phyloP scores from a whole-genome alignment of 2,329 filamentous ascomycete species.

The Monosporascus sp. region DNA sequence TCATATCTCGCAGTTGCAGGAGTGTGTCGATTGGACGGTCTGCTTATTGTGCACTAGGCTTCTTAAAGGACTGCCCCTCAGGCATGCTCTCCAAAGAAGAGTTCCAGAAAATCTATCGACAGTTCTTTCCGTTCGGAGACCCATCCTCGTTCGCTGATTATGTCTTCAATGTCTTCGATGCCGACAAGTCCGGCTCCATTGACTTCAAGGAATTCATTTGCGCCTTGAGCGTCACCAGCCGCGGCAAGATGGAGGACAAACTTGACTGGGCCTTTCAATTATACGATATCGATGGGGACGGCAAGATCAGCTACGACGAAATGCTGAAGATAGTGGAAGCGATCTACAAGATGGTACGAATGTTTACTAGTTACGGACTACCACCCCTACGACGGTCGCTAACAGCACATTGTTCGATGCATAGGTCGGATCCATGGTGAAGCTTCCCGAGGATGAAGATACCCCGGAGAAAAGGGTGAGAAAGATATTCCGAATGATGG shows the following conservation, averaged over 20 bases:
- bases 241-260: conserved; percentile 99
- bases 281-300: conserved; percentile 98
- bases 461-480: conserved; percentile 96
- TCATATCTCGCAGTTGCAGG: conserved; percentile 1
- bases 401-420: conserved; percentile 2
- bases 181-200: conserved; percentile 94
- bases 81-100: conserved; percentile 97
- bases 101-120: conserved; percentile 99
- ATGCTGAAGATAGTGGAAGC: conserved; percentile 99
- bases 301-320: conserved; percentile 98
- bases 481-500: conserved; percentile 99
- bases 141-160: conserved; percentile 97
- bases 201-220: conserved; percentile 99
- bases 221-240: conserved; percentile 90
- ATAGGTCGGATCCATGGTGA: conserved; percentile 98
- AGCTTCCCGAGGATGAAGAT: conserved; percentile 96
- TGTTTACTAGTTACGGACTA: not conserved
- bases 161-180: conserved; percentile 98
- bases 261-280: conserved; percentile 99
- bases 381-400: not conserved
- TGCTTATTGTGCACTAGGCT: conserved; percentile 53
- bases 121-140: conserved; percentile 98
- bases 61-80: conserved; percentile 95
- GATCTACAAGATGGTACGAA: conserved; percentile 95
- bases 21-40: not conserved